Evolutionary conservation across 2,329 filamentous ascomycete genomes (phyloP).

Genomic region (Aspergillus brunneoviolaceus): DNA sequence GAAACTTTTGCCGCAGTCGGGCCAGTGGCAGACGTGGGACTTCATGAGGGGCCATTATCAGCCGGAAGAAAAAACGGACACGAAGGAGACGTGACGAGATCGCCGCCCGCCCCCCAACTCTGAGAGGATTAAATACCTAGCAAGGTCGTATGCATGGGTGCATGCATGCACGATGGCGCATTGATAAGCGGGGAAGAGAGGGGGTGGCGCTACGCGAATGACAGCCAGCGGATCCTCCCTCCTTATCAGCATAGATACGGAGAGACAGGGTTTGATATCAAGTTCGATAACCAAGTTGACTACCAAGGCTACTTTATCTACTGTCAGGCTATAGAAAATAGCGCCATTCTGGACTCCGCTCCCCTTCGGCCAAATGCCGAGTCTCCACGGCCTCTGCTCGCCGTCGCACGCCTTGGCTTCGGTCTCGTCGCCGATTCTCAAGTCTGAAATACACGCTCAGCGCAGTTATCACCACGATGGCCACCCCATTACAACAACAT

Average conservation of each 20-base stretch:
- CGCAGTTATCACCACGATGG: conserved; percentile 40
- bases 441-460: conserved; percentile 49
- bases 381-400: conserved; percentile 43
- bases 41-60: conserved; percentile 8
- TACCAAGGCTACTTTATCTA: not conserved
- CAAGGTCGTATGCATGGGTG: not conserved
- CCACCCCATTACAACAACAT: conserved; percentile 43
- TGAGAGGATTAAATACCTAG: not conserved
- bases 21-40: conserved; percentile 41
- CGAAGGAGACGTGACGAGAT: no score
- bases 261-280: not conserved
- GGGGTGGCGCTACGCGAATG: not conserved
- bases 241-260: not conserved
- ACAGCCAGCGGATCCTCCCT: not conserved
- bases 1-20: conserved; percentile 54
- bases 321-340: conserved; percentile 21
- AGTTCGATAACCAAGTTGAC: not conserved
- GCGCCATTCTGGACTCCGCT: conserved; percentile 39
- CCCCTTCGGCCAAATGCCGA: conserved; percentile 39
- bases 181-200: conserved; percentile 1
- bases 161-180: not conserved
- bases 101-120: not conserved
- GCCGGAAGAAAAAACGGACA: no score
- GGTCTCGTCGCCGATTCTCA: conserved; percentile 45
- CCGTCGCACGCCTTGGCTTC: conserved; percentile 36